A percentile compares a stretch with the other conserved stretches of the same genome.
These are phyloP conservation scores for Ambispora gerdemannii DNA, from an alignment of 192 early-diverging fungal genomes.

Conservation along the genomic window DNA sequence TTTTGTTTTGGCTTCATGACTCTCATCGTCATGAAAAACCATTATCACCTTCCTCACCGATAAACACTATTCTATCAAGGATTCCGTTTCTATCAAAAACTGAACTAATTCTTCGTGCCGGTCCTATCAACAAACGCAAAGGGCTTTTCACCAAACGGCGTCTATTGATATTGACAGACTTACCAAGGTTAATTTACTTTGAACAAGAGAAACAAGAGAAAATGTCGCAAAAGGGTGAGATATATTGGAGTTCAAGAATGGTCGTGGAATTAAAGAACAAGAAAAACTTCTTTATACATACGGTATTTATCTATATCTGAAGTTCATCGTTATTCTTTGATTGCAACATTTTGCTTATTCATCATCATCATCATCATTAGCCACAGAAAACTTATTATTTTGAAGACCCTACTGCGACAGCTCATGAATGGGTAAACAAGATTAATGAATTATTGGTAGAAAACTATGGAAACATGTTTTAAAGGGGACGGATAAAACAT, in stretches of 20 bases:
- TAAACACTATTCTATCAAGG: conserved; percentile 32
- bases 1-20: not conserved
- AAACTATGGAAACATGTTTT: conserved; percentile 48
- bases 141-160: conserved; percentile 56
- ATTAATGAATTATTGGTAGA: conserved; percentile 46
- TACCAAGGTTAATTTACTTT: conserved; percentile 62
- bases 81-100: conserved; percentile 43
- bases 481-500: conserved; percentile 10
- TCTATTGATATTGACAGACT: conserved; percentile 65
- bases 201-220: conserved; percentile 63
- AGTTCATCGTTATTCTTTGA: conserved; percentile 1
- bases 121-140: conserved; percentile 56
- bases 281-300: conserved; percentile 62
- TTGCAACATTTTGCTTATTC: not conserved
- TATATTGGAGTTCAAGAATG: conserved; percentile 55
- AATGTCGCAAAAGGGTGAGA: conserved; percentile 53
- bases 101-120: conserved; percentile 61
- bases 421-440: conserved; percentile 49
- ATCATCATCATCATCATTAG: conserved; percentile 20
- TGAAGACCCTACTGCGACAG: conserved; percentile 48
- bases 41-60: conserved; percentile 30
- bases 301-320: conserved; percentile 36
- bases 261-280: conserved; percentile 59
- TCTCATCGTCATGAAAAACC: not conserved
- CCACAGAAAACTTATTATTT: conserved; percentile 56